phyloP scores from a whole-genome alignment of 805 yeast species.

The Candida glaebosa region DNA sequence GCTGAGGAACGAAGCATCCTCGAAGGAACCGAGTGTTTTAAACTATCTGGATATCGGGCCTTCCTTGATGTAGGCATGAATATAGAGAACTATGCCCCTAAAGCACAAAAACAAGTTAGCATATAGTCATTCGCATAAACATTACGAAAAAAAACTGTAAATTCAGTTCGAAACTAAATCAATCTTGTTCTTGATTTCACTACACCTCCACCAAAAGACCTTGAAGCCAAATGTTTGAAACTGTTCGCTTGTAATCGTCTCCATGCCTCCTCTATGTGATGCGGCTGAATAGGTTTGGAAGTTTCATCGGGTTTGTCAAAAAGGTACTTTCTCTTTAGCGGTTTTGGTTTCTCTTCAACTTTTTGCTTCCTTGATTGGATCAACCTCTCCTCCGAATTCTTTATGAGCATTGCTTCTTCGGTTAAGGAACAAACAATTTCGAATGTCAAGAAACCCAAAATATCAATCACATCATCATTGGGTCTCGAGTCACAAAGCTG shows the following conservation, averaged over 20 bases:
- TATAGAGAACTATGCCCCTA: not conserved
- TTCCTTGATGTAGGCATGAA: not conserved
- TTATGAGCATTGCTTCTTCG: conserved; percentile 83
- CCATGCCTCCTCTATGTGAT: conserved; percentile 89
- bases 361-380: conserved; percentile 30
- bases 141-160: not conserved
- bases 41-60: no score
- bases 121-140: not conserved
- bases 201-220: conserved; percentile 72
- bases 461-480: conserved; percentile 94
- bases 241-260: conserved; percentile 62
- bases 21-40: conserved; percentile 37
- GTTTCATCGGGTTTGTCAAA: conserved; percentile 89
- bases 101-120: not conserved
- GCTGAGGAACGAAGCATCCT: conserved; percentile 22
- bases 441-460: conserved; percentile 89
- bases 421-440: conserved; percentile 95
- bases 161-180: conserved; percentile 39
- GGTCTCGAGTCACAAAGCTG: conserved; percentile 86
- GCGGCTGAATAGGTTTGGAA: conserved; percentile 71
- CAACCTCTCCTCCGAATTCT: conserved; percentile 59
- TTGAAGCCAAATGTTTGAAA: conserved; percentile 57
- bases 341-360: conserved; percentile 24
- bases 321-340: conserved; percentile 48
- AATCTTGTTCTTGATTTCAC: conserved; percentile 50